Conservation (phyloP, 1,139 yeast genomes). For the Diutina ranongensis region DNA sequence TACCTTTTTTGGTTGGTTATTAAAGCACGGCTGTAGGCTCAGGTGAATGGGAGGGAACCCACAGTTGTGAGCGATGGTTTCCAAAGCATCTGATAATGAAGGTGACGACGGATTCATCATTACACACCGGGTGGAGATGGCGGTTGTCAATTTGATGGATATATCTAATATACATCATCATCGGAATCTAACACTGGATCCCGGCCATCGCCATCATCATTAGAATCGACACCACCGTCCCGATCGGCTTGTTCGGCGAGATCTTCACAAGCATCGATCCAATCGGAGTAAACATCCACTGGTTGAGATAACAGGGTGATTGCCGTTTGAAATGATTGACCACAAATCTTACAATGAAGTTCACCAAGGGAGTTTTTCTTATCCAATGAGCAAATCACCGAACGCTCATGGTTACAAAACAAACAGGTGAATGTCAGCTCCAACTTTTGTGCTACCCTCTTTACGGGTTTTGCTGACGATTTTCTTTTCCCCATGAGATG, state of each 20-base stretch:
- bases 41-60: neutral
- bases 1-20: no score
- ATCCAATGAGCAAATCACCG: constrained; percentile 81
- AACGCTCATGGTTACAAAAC: constrained; percentile 91
- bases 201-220: constrained; percentile 12
- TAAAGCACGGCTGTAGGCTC: no score
- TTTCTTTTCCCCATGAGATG: constrained; percentile 72
- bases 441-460: constrained; percentile 66
- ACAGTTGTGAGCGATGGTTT: neutral
- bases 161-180: neutral
- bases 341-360: constrained; percentile 84
- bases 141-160: no score
- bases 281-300: constrained; percentile 90
- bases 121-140: no score
- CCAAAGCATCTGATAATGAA: no score
- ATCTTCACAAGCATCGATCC: constrained; percentile 98
- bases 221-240: constrained; percentile 13
- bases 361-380: constrained; percentile 81
- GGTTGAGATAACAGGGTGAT: constrained; percentile 79
- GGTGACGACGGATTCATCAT: no score
- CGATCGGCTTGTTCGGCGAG: constrained; percentile 54
- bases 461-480: constrained; percentile 77
- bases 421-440: constrained; percentile 85
- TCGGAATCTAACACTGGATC: constrained; percentile 4
- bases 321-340: constrained; percentile 85